Conservation (phyloP, 176 grass and related monocot species). For the Pontederia paniculata region DNA sequence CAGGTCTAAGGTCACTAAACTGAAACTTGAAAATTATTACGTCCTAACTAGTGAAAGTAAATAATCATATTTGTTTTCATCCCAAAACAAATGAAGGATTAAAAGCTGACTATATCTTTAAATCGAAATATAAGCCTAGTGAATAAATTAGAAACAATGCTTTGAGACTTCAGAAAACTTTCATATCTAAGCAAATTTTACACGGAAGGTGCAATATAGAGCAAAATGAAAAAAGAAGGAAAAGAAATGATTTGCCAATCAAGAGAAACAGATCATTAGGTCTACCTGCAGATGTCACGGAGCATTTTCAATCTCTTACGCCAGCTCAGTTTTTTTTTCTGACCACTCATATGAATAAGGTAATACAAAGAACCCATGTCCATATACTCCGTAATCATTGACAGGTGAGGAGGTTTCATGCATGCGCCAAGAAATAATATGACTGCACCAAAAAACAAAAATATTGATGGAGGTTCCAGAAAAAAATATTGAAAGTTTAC, state of each 20-base stretch:
- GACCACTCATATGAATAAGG: constrained; percentile 76
- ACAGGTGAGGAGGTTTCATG: constrained; percentile 93
- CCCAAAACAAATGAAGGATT: too few relatives aligned
- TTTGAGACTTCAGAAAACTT: too few relatives aligned
- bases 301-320: constrained; percentile 95
- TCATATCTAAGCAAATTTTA: too few relatives aligned
- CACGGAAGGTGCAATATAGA: not conserved
- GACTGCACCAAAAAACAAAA: constrained; percentile 39
- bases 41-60: too few relatives aligned
- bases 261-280: constrained; percentile 1
- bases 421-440: constrained; percentile 98
- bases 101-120: too few relatives aligned
- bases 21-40: too few relatives aligned
- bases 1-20: too few relatives aligned
- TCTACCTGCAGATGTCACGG: constrained; percentile 94
- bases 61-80: too few relatives aligned
- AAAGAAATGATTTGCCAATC: not conserved
- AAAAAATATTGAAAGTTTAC: not conserved
- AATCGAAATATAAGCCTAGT: too few relatives aligned
- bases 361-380: constrained; percentile 94
- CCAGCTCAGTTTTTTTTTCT: constrained; percentile 77
- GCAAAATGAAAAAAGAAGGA: not conserved
- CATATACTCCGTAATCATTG: constrained; percentile 92
- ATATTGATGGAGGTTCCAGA: not conserved
- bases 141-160: too few relatives aligned